Conservation (phyloP, 331 rosid species). For the Cucumis variabilis region DNA sequence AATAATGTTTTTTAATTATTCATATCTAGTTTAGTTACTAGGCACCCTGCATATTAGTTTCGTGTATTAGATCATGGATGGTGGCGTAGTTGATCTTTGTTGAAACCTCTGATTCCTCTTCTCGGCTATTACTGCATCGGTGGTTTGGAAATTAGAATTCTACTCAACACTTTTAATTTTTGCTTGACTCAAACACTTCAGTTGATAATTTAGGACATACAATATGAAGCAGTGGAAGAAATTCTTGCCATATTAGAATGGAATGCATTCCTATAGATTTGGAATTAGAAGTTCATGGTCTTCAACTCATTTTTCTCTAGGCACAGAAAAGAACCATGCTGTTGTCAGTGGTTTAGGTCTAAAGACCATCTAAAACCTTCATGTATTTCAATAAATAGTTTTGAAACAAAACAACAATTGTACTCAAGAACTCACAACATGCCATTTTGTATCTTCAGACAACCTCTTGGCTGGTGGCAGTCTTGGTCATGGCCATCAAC, state of each 20-base stretch:
- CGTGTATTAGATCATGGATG: not conserved
- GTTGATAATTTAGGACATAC: not conserved
- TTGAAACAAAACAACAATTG: not conserved
- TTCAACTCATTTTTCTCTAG: not conserved
- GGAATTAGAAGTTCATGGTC: not conserved
- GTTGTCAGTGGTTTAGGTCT: not conserved
- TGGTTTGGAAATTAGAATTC: not conserved
- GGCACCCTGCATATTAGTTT: not conserved
- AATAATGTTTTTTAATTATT: too few species aligned
- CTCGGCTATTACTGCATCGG: not conserved
- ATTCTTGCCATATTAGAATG: not conserved
- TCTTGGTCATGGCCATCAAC: slow-evolving; percentile 83
- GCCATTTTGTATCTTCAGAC: slow-evolving; percentile 41
- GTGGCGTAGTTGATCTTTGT: not conserved
- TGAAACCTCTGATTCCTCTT: too few species aligned
- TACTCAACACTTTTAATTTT: not conserved
- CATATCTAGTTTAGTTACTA: not conserved
- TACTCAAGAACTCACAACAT: not conserved
- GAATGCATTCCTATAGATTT: not conserved
- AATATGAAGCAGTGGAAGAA: not conserved
- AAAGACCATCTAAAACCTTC: not conserved
- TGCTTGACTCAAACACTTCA: not conserved
- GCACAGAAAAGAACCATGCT: not conserved
- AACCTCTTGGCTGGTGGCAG: slow-evolving; percentile 88
- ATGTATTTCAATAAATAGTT: not conserved